phyloP scores from a whole-genome alignment of 495 filamentous ascomycete species.

The Trichoderma erinaceum region DNA sequence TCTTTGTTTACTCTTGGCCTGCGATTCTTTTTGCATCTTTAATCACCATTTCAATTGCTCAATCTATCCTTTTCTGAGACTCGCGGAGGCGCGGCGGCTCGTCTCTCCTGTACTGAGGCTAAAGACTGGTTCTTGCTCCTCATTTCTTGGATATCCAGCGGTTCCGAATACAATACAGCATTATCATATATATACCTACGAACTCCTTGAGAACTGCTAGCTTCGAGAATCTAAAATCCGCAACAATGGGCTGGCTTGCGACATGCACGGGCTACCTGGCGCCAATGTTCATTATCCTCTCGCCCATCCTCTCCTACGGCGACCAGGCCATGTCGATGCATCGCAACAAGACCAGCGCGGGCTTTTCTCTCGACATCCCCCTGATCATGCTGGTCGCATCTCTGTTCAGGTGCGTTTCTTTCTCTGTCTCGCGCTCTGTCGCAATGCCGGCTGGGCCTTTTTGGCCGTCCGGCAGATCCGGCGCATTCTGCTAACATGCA shows the following conservation, averaged over 20 bases:
- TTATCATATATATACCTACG: neutral
- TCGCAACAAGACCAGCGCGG: conserved; percentile 69
- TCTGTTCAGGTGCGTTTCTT: conserved; percentile 64
- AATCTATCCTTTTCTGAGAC: neutral
- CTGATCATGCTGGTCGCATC: conserved; percentile 96
- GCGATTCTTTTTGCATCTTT: neutral
- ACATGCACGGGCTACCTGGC: conserved; percentile 45
- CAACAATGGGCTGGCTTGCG: conserved; percentile 36
- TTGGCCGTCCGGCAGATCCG: conserved; percentile 1
- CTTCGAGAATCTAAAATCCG: neutral
- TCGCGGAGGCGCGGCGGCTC: neutral
- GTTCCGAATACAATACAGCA: neutral
- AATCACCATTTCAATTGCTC: neutral
- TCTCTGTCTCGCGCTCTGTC: neutral
- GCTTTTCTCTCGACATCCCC: conserved; percentile 84
- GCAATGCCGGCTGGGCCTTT: neutral
- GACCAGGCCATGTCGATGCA: conserved; percentile 93
- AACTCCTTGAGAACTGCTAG: neutral
- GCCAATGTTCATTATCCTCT: conserved; percentile 62
- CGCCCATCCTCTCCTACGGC: conserved; percentile 78
- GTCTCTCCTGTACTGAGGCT: neutral
- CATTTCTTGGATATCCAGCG: neutral
- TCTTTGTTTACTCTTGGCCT: neutral
- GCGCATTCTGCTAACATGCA: neutral
- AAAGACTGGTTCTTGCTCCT: neutral